phyloP scores from a whole-genome alignment of 768 basidiomycete species.

The Boletus sp. region DNA sequence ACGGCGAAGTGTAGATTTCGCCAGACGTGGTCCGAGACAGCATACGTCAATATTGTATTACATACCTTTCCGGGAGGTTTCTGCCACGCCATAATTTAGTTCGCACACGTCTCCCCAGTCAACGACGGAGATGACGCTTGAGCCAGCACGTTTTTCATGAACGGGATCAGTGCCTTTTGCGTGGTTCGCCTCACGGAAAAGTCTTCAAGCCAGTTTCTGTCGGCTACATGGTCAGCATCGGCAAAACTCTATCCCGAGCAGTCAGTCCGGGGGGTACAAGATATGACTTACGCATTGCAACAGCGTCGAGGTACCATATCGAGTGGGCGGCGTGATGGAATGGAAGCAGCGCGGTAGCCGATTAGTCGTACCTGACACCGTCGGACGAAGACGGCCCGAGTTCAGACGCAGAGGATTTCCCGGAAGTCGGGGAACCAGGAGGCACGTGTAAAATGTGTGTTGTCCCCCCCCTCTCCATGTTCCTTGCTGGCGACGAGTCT shows the following conservation, averaged over 20 bases:
- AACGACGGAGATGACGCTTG: background rate
- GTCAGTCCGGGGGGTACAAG: background rate
- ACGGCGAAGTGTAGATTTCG: slow-evolving; percentile 25
- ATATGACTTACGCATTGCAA: background rate
- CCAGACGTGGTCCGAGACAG: slow-evolving; percentile 27
- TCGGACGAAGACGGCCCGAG: background rate
- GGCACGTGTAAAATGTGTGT: background rate
- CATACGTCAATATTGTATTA: background rate
- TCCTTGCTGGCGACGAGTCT: no score
- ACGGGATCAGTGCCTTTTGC: background rate
- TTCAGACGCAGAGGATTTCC: background rate
- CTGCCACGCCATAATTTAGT: background rate
- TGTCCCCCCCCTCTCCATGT: no score
- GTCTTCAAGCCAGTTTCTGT: background rate
- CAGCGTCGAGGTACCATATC: background rate
- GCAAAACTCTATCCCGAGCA: background rate
- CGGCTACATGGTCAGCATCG: background rate
- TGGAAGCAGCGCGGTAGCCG: background rate
- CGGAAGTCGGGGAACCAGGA: background rate
- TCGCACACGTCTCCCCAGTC: background rate
- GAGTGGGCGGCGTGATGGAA: background rate
- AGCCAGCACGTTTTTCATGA: background rate
- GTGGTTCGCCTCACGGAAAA: background rate
- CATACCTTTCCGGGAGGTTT: background rate
- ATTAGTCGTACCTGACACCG: background rate